These are phyloP conservation scores for Tolypocladium tundrense DNA, from an alignment of 2,329 filamentous ascomycete genomes.

Conservation along the genomic window DNA sequence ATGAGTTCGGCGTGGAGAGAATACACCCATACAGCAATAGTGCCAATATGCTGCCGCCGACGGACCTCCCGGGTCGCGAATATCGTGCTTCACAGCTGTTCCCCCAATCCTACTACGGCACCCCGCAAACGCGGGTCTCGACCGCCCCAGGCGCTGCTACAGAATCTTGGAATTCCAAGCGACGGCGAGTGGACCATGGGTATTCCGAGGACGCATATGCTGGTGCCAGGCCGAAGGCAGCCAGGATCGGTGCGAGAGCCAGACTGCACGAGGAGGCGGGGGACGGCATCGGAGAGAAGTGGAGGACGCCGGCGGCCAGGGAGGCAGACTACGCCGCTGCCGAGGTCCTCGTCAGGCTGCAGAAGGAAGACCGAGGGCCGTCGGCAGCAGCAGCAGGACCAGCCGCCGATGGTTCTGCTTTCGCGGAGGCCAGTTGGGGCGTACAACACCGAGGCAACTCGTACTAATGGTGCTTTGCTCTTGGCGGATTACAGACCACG, in stretches of 20 bases:
- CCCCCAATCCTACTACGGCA: background rate
- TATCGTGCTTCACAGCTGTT: background rate
- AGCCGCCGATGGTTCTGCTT: background rate
- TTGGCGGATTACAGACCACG: too few relatives aligned
- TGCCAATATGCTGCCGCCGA: background rate
- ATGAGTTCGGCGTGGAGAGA: background rate
- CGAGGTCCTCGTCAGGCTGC: constrained; percentile 1
- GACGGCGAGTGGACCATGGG: background rate
- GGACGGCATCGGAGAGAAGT: background rate
- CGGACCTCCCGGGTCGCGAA: background rate
- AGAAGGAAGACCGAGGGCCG: background rate
- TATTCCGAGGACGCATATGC: background rate
- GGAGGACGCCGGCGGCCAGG: background rate
- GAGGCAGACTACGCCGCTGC: constrained; percentile 1
- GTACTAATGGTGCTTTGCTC: background rate
- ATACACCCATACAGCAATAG: too few relatives aligned
- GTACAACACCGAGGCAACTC: background rate
- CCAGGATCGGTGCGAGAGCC: background rate
- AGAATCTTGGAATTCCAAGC: background rate
- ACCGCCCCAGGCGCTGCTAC: background rate
- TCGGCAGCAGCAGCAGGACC: too few relatives aligned
- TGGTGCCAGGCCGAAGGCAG: background rate
- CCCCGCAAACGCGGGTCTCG: background rate
- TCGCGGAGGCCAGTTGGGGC: background rate
- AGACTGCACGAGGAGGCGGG: background rate